Percentiles rank a stretch among this genome's conserved stretches.
Evolutionary conservation across 2,329 filamentous ascomycete species (phyloP).

Genomic region (Trichoderma sp.): DNA sequence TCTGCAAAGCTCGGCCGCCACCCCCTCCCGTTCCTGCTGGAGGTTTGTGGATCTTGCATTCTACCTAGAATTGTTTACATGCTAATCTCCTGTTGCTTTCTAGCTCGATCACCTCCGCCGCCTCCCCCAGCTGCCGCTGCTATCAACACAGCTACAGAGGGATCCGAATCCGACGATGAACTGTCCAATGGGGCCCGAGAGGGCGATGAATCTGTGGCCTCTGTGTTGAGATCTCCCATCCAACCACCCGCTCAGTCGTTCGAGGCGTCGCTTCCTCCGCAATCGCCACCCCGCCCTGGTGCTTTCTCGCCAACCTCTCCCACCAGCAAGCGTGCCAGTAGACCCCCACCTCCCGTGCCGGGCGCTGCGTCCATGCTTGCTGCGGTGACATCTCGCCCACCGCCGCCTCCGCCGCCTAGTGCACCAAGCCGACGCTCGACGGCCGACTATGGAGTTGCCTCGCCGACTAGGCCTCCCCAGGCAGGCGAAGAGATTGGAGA

Average conservation of each 20-base stretch:
- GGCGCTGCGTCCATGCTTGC: slow-evolving; percentile 51
- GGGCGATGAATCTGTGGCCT: slow-evolving; percentile 38
- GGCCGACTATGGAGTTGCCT: slow-evolving; percentile 52
- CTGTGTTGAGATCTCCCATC: slow-evolving; percentile 43
- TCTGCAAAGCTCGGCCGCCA: slow-evolving; percentile 18
- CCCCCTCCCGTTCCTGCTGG: slow-evolving; percentile 25
- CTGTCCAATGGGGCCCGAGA: slow-evolving; percentile 60
- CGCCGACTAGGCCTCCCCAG: slow-evolving; percentile 47
- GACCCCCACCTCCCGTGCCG: slow-evolving; percentile 64
- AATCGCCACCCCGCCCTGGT: slow-evolving; percentile 44
- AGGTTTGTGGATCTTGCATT: slow-evolving; percentile 2
- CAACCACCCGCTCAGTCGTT: slow-evolving; percentile 38
- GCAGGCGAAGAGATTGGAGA: slow-evolving; percentile 70
- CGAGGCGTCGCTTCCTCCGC: slow-evolving; percentile 34
- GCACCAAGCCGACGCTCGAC: slow-evolving; percentile 61
- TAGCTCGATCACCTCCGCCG: slow-evolving; percentile 63
- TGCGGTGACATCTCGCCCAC: slow-evolving; percentile 61
- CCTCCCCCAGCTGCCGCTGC: slow-evolving; percentile 55
- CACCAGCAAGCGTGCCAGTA: slow-evolving; percentile 57
- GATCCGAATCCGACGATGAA: slow-evolving; percentile 89
- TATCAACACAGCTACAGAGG: slow-evolving; percentile 68
- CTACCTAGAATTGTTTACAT: slow-evolving; percentile 31
- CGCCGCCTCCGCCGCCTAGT: slow-evolving; percentile 66
- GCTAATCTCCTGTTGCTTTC: slow-evolving; percentile 21
- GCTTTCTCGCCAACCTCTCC: slow-evolving; percentile 51